A percentile compares a stretch with the other conserved stretches of the same genome.
Evolutionary conservation across 306 rosid genomes (phyloP).

Genomic region (Delonix regia): DNA sequence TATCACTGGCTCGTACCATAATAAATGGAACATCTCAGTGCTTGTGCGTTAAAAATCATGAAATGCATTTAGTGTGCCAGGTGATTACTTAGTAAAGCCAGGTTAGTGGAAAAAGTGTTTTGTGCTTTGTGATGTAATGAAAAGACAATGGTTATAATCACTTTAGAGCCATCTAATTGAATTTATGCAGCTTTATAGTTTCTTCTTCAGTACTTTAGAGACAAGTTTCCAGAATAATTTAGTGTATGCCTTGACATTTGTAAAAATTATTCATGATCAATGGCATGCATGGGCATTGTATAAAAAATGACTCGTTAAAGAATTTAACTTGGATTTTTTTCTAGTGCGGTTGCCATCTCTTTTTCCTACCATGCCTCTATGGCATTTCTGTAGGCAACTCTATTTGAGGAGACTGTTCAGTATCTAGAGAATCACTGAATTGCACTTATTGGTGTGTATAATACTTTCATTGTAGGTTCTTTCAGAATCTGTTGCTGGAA

Average conservation of each 20-base stretch:
- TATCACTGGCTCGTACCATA: slow-evolving; percentile 16
- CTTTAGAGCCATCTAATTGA: background rate
- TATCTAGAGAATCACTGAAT: background rate
- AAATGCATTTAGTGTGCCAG: slow-evolving; percentile 11
- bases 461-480: background rate
- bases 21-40: slow-evolving; percentile 29
- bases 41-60: slow-evolving; percentile 27
- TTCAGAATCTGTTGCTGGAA: background rate
- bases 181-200: background rate
- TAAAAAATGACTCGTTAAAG: slow-evolving; percentile 3
- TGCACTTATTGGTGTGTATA: background rate
- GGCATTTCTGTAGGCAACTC: background rate
- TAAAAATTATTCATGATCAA: slow-evolving; percentile 1
- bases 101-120: slow-evolving; percentile 2
- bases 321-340: background rate
- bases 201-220: background rate
- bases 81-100: slow-evolving; percentile 25
- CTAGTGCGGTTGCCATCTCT: background rate
- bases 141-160: background rate
- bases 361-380: background rate
- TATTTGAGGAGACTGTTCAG: background rate
- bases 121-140: background rate
- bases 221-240: background rate
- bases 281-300: slow-evolving; percentile 2
- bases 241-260: background rate